phyloP scores from a whole-genome alignment of 495 filamentous ascomycete genomes.

The Aspergillus baeticus region DNA sequence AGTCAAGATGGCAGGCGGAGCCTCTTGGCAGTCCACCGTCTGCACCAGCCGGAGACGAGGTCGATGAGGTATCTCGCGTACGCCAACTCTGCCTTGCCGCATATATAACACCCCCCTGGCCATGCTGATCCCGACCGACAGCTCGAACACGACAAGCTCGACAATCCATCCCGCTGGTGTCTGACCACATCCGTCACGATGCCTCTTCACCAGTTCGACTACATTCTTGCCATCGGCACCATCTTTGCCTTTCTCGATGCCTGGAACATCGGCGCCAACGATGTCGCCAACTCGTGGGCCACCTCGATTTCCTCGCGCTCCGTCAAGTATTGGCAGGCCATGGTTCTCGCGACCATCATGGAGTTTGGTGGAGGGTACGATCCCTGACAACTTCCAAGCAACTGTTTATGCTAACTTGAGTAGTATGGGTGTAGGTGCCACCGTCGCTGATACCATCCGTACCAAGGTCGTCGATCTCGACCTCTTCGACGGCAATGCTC shows the following conservation, averaged over 20 bases:
- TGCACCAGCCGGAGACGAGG: not conserved
- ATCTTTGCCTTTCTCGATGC: constrained; percentile 23
- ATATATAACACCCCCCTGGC: too few species aligned
- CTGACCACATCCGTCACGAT: not conserved
- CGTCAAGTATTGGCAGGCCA: constrained; percentile 20
- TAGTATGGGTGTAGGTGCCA: constrained; percentile 20
- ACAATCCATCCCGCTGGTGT: not conserved
- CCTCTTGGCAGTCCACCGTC: constrained; percentile 6
- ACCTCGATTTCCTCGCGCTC: constrained; percentile 23
- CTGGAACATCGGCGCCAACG: constrained; percentile 24
- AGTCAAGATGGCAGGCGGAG: constrained; percentile 3
- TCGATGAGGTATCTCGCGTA: not conserved
- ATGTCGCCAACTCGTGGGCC: constrained; percentile 23
- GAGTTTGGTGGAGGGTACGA: constrained; percentile 18
- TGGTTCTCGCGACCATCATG: constrained; percentile 19
- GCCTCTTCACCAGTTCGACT: constrained; percentile 21
- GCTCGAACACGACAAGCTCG: not conserved
- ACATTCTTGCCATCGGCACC: constrained; percentile 20
- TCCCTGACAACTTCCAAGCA: not conserved
- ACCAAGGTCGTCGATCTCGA: constrained; percentile 19
- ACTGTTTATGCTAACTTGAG: not conserved
- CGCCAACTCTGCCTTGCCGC: not conserved
- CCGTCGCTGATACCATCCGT: constrained; percentile 20
- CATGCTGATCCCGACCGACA: not conserved
- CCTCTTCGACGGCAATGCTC: constrained; percentile 10